Evolutionary conservation across 2,329 filamentous ascomycete genomes (phyloP).

Genomic region (Bisporella sp.): DNA sequence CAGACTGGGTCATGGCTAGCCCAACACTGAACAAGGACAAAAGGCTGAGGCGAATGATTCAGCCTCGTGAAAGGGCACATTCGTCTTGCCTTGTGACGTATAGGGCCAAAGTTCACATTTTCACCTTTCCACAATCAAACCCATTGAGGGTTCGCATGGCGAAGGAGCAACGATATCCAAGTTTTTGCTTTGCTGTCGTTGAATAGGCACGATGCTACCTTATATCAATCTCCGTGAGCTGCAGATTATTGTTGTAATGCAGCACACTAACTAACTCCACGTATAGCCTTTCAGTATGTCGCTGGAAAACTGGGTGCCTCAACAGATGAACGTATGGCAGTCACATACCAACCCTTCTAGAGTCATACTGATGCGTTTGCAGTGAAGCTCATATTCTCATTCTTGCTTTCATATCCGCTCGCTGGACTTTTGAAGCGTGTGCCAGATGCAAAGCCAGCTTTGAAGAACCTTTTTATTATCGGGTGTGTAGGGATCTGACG

Average conservation of each 20-base stretch:
- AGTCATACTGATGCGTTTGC: conserved; percentile 9
- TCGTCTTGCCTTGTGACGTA: too few species aligned
- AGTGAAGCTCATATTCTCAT: conserved; percentile 93
- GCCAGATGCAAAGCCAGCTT: conserved; percentile 73
- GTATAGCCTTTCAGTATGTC: conserved; percentile 54
- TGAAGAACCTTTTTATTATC: conserved; percentile 86
- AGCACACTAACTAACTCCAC: neutral
- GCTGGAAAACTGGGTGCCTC: conserved; percentile 52
- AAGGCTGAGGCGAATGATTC: too few species aligned
- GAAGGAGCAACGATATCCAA: too few species aligned
- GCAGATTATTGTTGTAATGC: neutral
- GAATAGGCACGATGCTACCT: conserved; percentile 45
- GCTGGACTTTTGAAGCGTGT: conserved; percentile 84
- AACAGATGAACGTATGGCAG: conserved; percentile 51
- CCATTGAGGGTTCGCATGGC: too few species aligned
- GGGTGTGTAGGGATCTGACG: conserved; percentile 40
- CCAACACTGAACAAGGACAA: too few species aligned
- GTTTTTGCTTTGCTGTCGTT: too few species aligned
- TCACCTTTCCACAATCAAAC: too few species aligned
- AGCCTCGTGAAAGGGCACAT: too few species aligned
- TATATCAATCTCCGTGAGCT: conserved; percentile 53
- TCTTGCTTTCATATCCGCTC: conserved; percentile 87
- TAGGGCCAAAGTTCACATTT: too few species aligned
- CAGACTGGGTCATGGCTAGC: neutral
- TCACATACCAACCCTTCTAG: too few species aligned